Base-by-base conservation (phyloP, 371 early-diverging fungal genomes). In the Encephalitozoon hellem region DNA sequence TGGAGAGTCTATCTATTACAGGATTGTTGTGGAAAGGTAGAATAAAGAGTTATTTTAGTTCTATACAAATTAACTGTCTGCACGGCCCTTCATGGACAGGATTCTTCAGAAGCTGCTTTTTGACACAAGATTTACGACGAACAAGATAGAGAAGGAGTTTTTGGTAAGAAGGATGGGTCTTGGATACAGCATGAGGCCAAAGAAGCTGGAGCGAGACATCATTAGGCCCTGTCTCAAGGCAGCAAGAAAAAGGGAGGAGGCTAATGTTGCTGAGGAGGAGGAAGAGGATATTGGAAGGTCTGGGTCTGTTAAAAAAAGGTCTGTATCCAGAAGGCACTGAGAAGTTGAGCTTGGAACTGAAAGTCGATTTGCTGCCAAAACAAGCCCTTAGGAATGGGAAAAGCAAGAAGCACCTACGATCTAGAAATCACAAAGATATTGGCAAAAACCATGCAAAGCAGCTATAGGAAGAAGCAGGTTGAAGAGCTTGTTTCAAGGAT, bases 1-100 rank as follows among this genome's bases (percentile, higher is more conserved):
- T 59, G 97, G 96, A 77, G 90, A 93, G 77, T 92, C 91, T 80
- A 88, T 94, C 77, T 92, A 92, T 80, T 94, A 93, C 86, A 89
- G 94, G 65, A 86, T 93, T 12, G 84, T 84, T 23, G 74, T 72
- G 28, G 80, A 78, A 18, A 71, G 51, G 69, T 23, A 54, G 54
- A 59, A 59, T 59, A 59, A 59, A 59, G 21, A 34, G 34, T 12
- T 59, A 38, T 18, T 28, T 59, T 59, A n/a, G 59, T 59, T 30
- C 28, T 54, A 9, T 11, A 34, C 9, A 42, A 5, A 47, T 18
- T 47, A 21, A 5, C 21, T 21, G 18, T 47, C 49, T 47, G 49
- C 18, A 2, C 2, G 1, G 18, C 59, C 59, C 45, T 63, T 2
- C 34, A 59, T 72, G 72, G 45, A 34, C 1, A 28, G 18, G 11